Percentiles rank a stretch among this genome's conserved stretches.
phyloP scores from a whole-genome alignment of 164 flowering plant species.

The Cinnamomum micranthum region DNA sequence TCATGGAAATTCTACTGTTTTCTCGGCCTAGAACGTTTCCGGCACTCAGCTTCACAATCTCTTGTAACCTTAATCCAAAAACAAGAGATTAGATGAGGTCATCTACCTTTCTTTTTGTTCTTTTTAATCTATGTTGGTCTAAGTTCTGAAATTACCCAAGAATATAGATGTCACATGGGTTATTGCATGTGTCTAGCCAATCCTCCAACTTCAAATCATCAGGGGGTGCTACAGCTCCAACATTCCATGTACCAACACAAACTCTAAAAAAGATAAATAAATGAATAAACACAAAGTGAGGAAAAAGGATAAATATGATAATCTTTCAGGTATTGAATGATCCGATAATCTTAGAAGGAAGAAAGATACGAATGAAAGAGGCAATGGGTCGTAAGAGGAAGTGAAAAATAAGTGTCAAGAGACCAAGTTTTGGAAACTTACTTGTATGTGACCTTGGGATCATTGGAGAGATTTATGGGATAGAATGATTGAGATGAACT shows the following conservation, averaged over 20 bases:
- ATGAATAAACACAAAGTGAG: background rate
- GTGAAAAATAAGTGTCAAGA: background rate
- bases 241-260: conserved; percentile 33
- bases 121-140: background rate
- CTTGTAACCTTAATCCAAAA: conserved; percentile 57
- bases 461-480: conserved; percentile 9
- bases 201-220: conserved; percentile 22
- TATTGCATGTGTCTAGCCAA: conserved; percentile 12
- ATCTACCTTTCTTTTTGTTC: no score
- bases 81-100: background rate
- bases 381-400: background rate
- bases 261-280: conserved; percentile 8
- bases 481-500: background rate
- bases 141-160: conserved; percentile 15
- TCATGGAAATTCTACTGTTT: conserved; percentile 38
- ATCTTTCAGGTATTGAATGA: background rate
- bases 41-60: conserved; percentile 60
- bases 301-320: background rate
- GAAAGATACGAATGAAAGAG: background rate
- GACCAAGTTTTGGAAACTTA: conserved; percentile 23
- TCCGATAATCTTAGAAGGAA: background rate
- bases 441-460: conserved; percentile 24
- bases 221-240: conserved; percentile 23
- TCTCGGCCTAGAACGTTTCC: conserved; percentile 56
- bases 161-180: conserved; percentile 23